Evolutionary conservation across 305 asterid species (phyloP).

Genomic region (Fraxinus ornus): DNA sequence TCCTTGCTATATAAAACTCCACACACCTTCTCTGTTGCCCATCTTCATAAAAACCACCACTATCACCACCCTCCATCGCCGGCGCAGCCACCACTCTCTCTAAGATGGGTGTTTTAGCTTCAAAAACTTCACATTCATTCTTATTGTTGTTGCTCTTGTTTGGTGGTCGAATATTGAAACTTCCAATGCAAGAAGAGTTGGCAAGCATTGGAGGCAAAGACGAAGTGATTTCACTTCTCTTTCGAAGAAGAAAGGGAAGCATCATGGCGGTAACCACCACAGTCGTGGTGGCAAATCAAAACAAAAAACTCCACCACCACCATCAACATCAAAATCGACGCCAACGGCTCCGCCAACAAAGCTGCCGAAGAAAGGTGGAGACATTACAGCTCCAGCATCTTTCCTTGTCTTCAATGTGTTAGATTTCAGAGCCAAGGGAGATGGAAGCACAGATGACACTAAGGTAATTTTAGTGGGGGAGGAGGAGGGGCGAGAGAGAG

Average conservation of each 20-base stretch:
- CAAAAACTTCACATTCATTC: constrained; percentile 45
- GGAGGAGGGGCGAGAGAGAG: no score
- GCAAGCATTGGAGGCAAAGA: constrained; percentile 52
- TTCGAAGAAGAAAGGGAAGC: constrained; percentile 39
- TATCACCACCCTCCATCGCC: background rate
- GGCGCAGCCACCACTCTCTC: background rate
- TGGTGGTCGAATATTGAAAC: constrained; percentile 53
- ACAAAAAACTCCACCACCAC: constrained; percentile 27
- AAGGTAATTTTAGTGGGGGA: no score
- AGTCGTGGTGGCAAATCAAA: constrained; percentile 36
- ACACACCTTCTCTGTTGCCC: constrained; percentile 32
- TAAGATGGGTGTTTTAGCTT: constrained; percentile 38
- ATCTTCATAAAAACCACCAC: background rate
- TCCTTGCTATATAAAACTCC: constrained; percentile 38
- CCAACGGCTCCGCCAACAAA: constrained; percentile 18
- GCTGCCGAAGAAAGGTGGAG: constrained; percentile 40
- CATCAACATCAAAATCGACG: constrained; percentile 28
- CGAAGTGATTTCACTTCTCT: constrained; percentile 27
- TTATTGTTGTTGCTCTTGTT: constrained; percentile 41
- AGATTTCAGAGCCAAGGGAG: constrained; percentile 87
- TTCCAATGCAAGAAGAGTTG: constrained; percentile 66
- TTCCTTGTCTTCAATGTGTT: constrained; percentile 56
- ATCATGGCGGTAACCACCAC: constrained; percentile 30
- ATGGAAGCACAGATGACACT: constrained; percentile 87
- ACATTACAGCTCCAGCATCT: constrained; percentile 22